Evolutionary conservation across 129 eudicot species (phyloP), one percentile per base, ranked within the genome.

Genomic region (sunflower (Helianthus annuus)): DNA sequence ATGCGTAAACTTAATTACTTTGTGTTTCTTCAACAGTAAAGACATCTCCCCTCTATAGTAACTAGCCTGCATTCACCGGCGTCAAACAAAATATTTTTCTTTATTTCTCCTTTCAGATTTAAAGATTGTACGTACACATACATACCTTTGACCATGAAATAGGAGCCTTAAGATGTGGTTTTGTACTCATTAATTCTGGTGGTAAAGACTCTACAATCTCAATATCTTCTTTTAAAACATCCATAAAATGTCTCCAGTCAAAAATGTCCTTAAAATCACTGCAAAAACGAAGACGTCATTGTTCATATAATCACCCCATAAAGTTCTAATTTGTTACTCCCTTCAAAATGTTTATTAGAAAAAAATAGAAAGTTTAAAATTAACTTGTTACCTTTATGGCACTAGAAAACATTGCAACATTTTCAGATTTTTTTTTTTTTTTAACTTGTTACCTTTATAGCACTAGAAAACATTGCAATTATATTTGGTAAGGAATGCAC

Each of bases 231-330:
- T 69, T 88, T 19, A 90, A 48, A 10, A 81, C 89, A 64, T 94
- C 82, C 57, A 90, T 82, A 72, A 94, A 94, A 82, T 81, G 99
- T 76, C 76, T 86, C 96, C 89, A 88, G 39, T 94, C 90, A 9
- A 94, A 94, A 36, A 94, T 88, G 72, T 94, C 99, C 84, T 94
- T 90, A 53, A 94, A 94, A 62, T 78, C 93, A 75, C 99, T 94
- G 81, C 36, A 59, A 75, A 24, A 12, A 17, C 5, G 17, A 70
- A 49, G 12, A 49, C 10, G 12, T 24, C 22, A 71, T 8, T 1
- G 72, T 11, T 22, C 46, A 42, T 9, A 42, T 7, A 6, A 42
- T 42, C 10, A 40, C 8, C 7, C 0, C 9, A 40, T 40, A 40
- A 5, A 40, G 7, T 5, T 40, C 1, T 40, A 40, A 2, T 42